These are phyloP conservation scores for Pseudomonodictys pantanalensis DNA, from an alignment of 495 filamentous ascomycete genomes.

Conservation along the genomic window DNA sequence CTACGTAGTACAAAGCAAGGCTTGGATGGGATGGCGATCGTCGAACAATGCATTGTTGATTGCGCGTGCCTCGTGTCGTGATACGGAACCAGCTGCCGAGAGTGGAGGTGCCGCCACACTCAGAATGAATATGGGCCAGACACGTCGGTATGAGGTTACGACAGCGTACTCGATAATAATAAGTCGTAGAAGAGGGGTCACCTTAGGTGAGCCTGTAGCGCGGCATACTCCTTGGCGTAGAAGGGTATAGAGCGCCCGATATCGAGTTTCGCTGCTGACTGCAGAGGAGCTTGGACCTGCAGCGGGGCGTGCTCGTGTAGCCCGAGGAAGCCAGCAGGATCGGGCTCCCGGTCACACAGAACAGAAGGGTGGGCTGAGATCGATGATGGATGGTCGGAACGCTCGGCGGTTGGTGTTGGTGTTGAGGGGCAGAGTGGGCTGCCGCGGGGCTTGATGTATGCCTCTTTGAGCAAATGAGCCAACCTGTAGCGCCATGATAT, in stretches of 20 bases:
- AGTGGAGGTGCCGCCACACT: too few species aligned
- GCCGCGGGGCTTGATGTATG: background rate
- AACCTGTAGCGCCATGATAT: background rate
- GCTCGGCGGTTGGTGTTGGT: background rate
- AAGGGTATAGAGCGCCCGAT: background rate
- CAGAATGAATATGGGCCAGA: background rate
- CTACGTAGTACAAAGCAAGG: background rate
- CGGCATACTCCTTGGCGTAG: background rate
- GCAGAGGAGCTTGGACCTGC: background rate
- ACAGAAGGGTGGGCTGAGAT: background rate
- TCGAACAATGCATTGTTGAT: too few species aligned
- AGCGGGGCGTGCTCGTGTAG: background rate
- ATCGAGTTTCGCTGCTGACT: background rate
- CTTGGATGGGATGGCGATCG: too few species aligned
- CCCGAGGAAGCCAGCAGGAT: background rate
- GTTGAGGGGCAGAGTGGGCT: background rate
- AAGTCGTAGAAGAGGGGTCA: background rate
- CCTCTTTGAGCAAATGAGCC: background rate
- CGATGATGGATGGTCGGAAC: background rate
- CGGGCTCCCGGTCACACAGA: background rate
- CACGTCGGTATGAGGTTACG: background rate
- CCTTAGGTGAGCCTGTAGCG: background rate
- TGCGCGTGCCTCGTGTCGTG: too few species aligned
- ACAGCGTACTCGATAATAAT: background rate
- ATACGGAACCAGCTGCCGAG: too few species aligned